phyloP scores from a whole-genome alignment of 73 alveolate species.

The Paramecium primaurelia region DNA sequence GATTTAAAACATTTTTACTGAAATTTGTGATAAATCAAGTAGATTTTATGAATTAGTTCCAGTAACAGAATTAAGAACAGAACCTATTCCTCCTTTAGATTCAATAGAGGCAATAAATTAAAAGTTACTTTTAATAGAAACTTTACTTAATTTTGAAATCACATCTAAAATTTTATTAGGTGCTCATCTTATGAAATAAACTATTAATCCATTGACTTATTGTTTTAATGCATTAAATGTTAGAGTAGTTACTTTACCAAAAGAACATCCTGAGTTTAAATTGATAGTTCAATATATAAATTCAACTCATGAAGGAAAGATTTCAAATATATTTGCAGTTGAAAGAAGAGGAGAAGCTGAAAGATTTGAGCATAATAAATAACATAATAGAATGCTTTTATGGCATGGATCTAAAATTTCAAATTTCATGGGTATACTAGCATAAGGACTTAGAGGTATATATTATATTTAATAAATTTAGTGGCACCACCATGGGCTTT shows the following conservation, averaged over 20 bases:
- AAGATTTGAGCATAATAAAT: conserved; percentile 68
- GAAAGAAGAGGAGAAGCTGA: conserved; percentile 83
- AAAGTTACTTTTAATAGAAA: conserved; percentile 74
- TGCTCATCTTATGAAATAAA: conserved; percentile 70
- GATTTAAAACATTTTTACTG: conserved; percentile 72
- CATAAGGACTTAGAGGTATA: conserved; percentile 45
- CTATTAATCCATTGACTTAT: conserved; percentile 89
- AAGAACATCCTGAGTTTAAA: conserved; percentile 75
- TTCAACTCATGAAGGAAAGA: conserved; percentile 77
- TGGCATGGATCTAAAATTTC: conserved; percentile 95
- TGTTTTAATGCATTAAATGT: conserved; percentile 78
- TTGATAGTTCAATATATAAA: conserved; percentile 74
- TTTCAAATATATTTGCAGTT: conserved; percentile 78
- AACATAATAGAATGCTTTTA: conserved; percentile 73
- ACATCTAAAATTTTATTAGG: conserved; percentile 90
- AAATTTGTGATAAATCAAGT: conserved; percentile 79
- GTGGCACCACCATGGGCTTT: conserved; percentile 91
- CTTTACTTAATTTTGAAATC: conserved; percentile 83
- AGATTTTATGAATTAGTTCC: conserved; percentile 93
- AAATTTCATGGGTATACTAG: conserved; percentile 87
- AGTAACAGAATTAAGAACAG: conserved; percentile 71
- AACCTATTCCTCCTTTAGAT: conserved; percentile 86
- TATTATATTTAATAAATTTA: conserved; percentile 56
- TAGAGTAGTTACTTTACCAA: conserved; percentile 69
- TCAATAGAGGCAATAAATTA: conserved; percentile 56